These are phyloP conservation scores for Candida ovalis DNA, from an alignment of 805 yeast species.

Conservation along the genomic window DNA sequence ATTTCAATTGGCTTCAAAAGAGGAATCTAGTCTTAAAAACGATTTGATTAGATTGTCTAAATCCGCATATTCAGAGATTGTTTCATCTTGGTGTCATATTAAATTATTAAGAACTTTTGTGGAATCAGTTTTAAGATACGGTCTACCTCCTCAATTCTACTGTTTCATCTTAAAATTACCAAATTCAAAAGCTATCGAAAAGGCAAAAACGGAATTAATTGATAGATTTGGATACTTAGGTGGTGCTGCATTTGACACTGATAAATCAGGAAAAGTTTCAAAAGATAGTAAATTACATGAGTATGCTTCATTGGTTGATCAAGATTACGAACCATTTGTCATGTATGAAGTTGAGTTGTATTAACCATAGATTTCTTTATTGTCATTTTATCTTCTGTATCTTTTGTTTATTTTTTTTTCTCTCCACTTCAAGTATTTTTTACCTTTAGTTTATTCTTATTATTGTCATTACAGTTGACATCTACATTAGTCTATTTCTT, in stretches of 20 bases:
- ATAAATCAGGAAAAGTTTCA: constrained; percentile 60
- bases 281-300: constrained; percentile 66
- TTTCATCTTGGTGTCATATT: constrained; percentile 85
- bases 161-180: constrained; percentile 43
- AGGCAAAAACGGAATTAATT: constrained; percentile 67
- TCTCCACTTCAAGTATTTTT: not conserved
- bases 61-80: constrained; percentile 86
- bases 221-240: constrained; percentile 84
- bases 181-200: constrained; percentile 35
- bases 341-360: constrained; percentile 55
- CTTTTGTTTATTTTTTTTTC: not conserved
- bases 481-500: not conserved
- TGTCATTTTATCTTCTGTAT: not conserved
- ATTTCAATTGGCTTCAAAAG: constrained; percentile 67
- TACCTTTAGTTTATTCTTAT: not conserved
- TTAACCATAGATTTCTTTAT: constrained; percentile 8
- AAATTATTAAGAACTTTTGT: constrained; percentile 85
- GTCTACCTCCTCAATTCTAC: constrained; percentile 89
- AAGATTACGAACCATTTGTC: constrained; percentile 96
- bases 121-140: constrained; percentile 92
- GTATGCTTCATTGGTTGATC: constrained; percentile 88
- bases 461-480: not conserved
- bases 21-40: constrained; percentile 67
- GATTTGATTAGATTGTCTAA: constrained; percentile 80
- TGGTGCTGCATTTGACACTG: constrained; percentile 78